These are phyloP conservation scores for Microstegium vimineum DNA, from an alignment of 176 grass and related monocot genomes.

Conservation along the genomic window DNA sequence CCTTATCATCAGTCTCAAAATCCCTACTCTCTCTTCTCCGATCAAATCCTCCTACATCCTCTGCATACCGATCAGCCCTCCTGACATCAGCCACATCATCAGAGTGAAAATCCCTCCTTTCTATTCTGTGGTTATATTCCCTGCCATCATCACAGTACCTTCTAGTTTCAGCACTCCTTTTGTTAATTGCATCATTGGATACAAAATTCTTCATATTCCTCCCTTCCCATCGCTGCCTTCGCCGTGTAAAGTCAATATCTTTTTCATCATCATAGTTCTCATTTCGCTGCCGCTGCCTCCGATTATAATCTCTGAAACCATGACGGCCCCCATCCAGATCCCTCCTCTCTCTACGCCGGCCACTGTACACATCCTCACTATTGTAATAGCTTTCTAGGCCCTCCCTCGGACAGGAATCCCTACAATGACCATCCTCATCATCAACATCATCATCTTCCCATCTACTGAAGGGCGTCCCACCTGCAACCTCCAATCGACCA, in stretches of 20 bases:
- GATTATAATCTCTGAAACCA: slow-evolving; percentile 31
- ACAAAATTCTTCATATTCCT: slow-evolving; percentile 14
- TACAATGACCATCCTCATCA: neutral
- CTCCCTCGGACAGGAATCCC: slow-evolving; percentile 34
- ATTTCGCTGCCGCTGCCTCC: slow-evolving; percentile 20
- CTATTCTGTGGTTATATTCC: slow-evolving; percentile 25
- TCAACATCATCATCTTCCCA: slow-evolving; percentile 24
- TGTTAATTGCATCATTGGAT: slow-evolving; percentile 4
- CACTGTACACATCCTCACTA: slow-evolving; percentile 26
- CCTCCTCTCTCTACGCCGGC: slow-evolving; percentile 15
- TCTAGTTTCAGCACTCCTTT: slow-evolving; percentile 1
- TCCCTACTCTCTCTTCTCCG: slow-evolving; percentile 14
- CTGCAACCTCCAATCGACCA: slow-evolving; percentile 15
- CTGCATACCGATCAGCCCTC: slow-evolving; percentile 13
- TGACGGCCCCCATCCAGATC: slow-evolving; percentile 18
- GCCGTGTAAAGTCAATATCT: slow-evolving; percentile 22
- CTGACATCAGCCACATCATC: slow-evolving; percentile 24
- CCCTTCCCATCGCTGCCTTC: slow-evolving; percentile 19
- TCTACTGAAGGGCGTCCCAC: neutral
- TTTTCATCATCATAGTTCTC: slow-evolving; percentile 47
- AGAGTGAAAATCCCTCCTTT: slow-evolving; percentile 29
- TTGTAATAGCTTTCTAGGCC: slow-evolving; percentile 6
- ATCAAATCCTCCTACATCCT: slow-evolving; percentile 31
- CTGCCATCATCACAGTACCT: slow-evolving; percentile 27
- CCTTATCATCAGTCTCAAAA: slow-evolving; percentile 18